Conservation (phyloP, 2,329 filamentous ascomycete genomes). For the Eurotiales sp. region DNA sequence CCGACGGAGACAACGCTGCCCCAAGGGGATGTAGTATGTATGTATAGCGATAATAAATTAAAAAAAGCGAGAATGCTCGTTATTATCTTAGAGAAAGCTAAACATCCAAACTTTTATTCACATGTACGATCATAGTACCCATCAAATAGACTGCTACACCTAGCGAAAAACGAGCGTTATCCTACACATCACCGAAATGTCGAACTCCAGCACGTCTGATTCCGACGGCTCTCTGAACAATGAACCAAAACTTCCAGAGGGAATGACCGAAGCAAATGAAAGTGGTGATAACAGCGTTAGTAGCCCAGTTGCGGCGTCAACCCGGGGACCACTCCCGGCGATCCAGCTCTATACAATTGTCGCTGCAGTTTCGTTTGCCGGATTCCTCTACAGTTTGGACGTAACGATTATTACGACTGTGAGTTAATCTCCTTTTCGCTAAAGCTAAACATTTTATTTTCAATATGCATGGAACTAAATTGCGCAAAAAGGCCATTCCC, state of each 20-base stretch:
- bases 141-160: background rate
- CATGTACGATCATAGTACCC: background rate
- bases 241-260: slow-evolving; percentile 6
- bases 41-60: background rate
- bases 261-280: background rate
- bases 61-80: background rate
- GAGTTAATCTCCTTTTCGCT: background rate
- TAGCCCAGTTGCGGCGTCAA: background rate
- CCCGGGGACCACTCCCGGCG: slow-evolving; percentile 2
- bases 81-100: background rate
- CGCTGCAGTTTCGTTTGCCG: slow-evolving; percentile 10
- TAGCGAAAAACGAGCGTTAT: background rate
- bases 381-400: slow-evolving; percentile 11
- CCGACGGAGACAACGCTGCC: slow-evolving; percentile 7
- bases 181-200: slow-evolving; percentile 5
- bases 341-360: slow-evolving; percentile 12
- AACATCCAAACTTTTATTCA: background rate
- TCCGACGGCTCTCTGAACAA: slow-evolving; percentile 2
- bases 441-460: background rate
- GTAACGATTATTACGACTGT: slow-evolving; percentile 11
- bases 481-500: slow-evolving; percentile 4
- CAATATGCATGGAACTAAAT: slow-evolving; percentile 6
- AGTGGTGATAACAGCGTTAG: slow-evolving; percentile 1
- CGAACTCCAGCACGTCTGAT: slow-evolving; percentile 3
- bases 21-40: no score